Evolutionary conservation across 768 basidiomycete species (phyloP).

Genomic region (Xanthoconium purpureum): DNA sequence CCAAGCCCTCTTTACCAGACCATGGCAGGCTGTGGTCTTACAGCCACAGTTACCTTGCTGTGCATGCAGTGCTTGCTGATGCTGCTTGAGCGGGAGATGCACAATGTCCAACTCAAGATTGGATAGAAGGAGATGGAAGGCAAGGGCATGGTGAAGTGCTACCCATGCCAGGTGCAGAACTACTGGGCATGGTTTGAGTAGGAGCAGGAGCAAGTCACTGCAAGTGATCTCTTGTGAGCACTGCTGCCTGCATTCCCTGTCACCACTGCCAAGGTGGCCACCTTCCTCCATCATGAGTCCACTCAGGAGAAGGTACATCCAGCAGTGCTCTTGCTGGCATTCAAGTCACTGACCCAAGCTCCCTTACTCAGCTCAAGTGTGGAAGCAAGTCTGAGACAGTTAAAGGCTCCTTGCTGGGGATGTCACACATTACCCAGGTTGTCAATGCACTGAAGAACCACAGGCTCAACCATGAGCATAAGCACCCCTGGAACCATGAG

Average conservation of each 20-base stretch:
- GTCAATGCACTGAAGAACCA: conserved; percentile 31
- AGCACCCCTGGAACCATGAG: neutral
- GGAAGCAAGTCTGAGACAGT: conserved; percentile 13
- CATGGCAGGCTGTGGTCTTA: too few species aligned
- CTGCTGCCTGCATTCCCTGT: conserved; percentile 29
- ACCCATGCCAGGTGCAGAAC: conserved; percentile 25
- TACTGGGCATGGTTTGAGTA: conserved; percentile 26
- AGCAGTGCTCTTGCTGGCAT: neutral
- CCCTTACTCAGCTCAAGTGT: neutral
- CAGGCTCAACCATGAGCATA: conserved; percentile 7
- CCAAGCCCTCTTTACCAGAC: too few species aligned
- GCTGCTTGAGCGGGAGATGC: conserved; percentile 1
- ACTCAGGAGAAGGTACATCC: conserved; percentile 28
- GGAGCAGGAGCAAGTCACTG: conserved; percentile 9
- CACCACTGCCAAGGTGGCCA: conserved; percentile 27
- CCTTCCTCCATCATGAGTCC: conserved; percentile 32
- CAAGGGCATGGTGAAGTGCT: conserved; percentile 26
- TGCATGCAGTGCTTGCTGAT: neutral
- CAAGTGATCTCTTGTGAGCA: neutral
- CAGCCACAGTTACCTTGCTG: neutral
- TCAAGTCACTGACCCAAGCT: too few species aligned
- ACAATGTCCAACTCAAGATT: neutral
- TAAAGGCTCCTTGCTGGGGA: conserved; percentile 25
- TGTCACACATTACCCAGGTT: conserved; percentile 25
- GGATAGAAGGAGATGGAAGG: conserved; percentile 11